Evolutionary conservation across 2,329 filamentous ascomycete genomes (phyloP), one percentile per base, ranked within the genome.

Genomic region (Sclerotinia trifoliorum): DNA sequence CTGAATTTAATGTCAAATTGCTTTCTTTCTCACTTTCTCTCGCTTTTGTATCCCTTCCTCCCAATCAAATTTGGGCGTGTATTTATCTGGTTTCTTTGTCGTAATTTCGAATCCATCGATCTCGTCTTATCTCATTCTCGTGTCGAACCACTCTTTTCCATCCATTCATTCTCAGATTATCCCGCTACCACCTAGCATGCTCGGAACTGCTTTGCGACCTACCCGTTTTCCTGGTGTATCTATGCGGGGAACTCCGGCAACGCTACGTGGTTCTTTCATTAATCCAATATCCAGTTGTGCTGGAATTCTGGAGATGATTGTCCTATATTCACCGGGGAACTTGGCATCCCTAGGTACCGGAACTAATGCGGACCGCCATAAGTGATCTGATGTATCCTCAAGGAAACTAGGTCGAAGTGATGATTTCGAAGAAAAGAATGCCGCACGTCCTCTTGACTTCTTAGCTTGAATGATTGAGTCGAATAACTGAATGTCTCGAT

Each of bases 201-300:
- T 79, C 6, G 77, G 77, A 1, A 79, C 76, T 10, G 77, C 76
- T 66, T 79, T 79, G 15, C 77, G 68, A 2, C 76, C 75, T 2
- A 78, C 74, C 66, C 72, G 70, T 68, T 77, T 77, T 0, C 75
- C 75, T 17, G 76, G 74, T 26, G 74, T 61, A 67, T 78, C 77
- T 24, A 84, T 83, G 46, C 86, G 81, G 32, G 93, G 93, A n/a
- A 93, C 88, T 48, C 94, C 94, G 78, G 96, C 93, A 51, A 97
- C 94, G 71, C 92, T 88, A 68, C 94, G 86, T 42, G 94, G 94
- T 79, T 97, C 94, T 78, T 93, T 92, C 93, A 98, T 97, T 58
- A 97, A 82, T 19, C 88, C 86, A 5, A 90, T 86, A 75, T 99
- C 95, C 13, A 99, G 84, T 76, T 92, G 94, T 10, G 92, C 88